Evolutionary conservation across 169 alveolate species (phyloP).

Genomic region (Plasmodium vivax): DNA sequence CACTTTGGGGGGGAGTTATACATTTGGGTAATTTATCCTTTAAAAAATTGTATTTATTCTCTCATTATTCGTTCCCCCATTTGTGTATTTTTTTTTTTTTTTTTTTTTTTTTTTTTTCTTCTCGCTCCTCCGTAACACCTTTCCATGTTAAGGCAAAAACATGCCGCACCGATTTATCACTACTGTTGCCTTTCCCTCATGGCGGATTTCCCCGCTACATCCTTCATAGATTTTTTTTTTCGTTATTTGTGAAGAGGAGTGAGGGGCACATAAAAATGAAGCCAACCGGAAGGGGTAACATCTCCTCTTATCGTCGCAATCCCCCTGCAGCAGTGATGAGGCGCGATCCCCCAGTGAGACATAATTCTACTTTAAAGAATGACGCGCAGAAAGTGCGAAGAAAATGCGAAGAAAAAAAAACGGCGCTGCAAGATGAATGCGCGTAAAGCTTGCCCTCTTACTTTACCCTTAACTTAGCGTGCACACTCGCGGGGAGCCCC

Average conservation of each 20-base stretch:
- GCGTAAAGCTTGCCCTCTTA: neutral
- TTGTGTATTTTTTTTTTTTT: neutral
- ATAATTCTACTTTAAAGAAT: slow-evolving; percentile 1
- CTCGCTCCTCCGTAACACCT: neutral
- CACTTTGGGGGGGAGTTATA: neutral
- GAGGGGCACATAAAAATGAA: neutral
- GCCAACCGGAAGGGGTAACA: neutral
- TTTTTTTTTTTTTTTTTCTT: neutral
- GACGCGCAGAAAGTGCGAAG: neutral
- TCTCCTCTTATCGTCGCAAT: neutral
- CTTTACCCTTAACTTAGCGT: neutral
- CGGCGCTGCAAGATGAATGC: neutral
- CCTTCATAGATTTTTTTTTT: neutral
- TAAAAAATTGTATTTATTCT: neutral
- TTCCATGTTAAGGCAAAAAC: neutral
- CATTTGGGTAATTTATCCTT: neutral
- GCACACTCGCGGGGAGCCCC: neutral
- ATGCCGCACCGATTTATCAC: neutral
- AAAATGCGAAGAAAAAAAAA: neutral
- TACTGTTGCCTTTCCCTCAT: neutral
- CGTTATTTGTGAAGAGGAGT: neutral
- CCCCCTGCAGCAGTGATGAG: neutral
- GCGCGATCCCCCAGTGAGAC: slow-evolving; percentile 1
- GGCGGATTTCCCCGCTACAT: neutral
- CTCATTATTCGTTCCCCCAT: neutral